Base-by-base conservation (phyloP, 2,329 filamentous ascomycete genomes). In the Aureobasidium sp. region DNA sequence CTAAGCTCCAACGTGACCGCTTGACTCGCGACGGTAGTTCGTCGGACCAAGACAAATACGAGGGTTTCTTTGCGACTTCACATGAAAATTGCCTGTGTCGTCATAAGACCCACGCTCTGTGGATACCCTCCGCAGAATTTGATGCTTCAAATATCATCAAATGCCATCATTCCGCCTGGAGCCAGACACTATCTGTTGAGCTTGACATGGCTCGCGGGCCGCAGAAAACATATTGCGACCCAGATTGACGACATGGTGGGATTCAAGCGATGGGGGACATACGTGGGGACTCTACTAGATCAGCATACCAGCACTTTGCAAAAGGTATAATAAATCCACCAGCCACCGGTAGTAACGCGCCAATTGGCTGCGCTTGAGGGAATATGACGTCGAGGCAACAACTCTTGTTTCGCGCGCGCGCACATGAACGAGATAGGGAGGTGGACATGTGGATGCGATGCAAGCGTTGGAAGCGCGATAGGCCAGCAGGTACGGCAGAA, bases 71-170 rank as follows among this genome's bases (percentile, higher is more conserved):
- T 21, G 14, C 11, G 50, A 36, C 50, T 21, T 59, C 57, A 59
- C 57, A 59, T 59, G 57, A 41, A 49, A 50, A 50, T 39, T 25
- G 36, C 3, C 45, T 41, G 25, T 59, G 57, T 41, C 45, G 57
- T 59, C 57, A 59, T 49, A 49, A 36, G 54, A 36, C 42, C 57
- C 57, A 59, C 57, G 44, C 16, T 9, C 36, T 25, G 57, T 59
- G 57, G 57, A 59, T 59, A 59, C 57, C 13, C 42, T 49, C 45
- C 44, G 45, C 45, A 59, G 45, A 59, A 37, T 59, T 50, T 59
- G 57, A 49, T 50, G 57, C 57, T 45, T 50, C 36, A 39, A 29
- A 39, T 36, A 50, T 59, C 44, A 45, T 30, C 44, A 59, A 50
- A 59, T 59, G 57, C 57, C 44, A 59, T 59, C 57, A 59, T 59